These are phyloP conservation scores for Rhodosporidiobolus sp. DNA, from an alignment of 768 basidiomycete genomes.

Conservation along the genomic window DNA sequence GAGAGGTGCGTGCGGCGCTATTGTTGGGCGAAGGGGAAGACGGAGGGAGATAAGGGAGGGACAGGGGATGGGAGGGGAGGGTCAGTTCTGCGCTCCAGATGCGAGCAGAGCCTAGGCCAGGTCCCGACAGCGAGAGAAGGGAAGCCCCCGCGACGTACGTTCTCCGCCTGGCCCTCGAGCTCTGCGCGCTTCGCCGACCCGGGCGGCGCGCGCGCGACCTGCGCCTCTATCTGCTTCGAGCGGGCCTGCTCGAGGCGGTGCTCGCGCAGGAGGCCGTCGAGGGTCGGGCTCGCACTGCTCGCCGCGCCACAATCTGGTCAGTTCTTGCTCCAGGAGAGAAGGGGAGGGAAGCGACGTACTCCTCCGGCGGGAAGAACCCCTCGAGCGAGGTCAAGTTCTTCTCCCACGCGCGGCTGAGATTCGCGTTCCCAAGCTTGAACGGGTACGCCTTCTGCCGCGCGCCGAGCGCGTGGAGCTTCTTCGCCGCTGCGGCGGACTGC, in stretches of 20 bases:
- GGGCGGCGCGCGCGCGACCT: neutral
- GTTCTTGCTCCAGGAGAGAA: neutral
- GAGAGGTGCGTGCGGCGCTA: conserved; percentile 62
- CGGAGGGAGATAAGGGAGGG: too few relatives aligned
- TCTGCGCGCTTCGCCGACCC: conserved; percentile 49
- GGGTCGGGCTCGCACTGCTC: too few relatives aligned
- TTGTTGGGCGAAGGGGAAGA: too few relatives aligned
- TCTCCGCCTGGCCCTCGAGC: conserved; percentile 61
- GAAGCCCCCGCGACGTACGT: conserved; percentile 52
- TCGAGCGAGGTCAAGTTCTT: conserved; percentile 13
- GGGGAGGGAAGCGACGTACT: neutral
- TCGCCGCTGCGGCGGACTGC: neutral
- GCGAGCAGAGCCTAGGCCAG: neutral
- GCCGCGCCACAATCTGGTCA: neutral
- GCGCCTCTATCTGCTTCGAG: neutral
- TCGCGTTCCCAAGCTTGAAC: conserved; percentile 22
- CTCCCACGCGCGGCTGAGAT: conserved; percentile 13
- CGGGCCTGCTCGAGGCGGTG: conserved; percentile 12
- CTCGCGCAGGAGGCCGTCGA: conserved; percentile 9
- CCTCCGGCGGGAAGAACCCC: conserved; percentile 6
- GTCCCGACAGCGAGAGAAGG: neutral
- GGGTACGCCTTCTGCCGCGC: conserved; percentile 10
- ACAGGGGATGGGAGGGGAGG: too few relatives aligned
- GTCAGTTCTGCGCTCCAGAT: too few relatives aligned
- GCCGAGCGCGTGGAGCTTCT: neutral